Base-by-base conservation (phyloP, 345 rosid genomes). In the Camelina hispida region DNA sequence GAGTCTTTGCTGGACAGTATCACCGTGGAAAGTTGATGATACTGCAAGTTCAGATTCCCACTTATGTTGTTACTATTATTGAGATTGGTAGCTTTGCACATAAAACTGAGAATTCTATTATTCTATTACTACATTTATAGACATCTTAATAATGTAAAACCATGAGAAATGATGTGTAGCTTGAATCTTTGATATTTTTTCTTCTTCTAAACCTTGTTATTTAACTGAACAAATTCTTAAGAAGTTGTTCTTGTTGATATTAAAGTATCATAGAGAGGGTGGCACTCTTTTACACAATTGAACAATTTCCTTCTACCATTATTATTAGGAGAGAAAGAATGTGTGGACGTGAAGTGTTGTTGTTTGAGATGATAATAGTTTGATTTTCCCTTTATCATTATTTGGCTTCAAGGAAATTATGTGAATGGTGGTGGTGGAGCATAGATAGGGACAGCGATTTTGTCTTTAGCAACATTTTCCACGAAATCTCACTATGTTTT, bases 1-100 rank as follows among this genome's bases (percentile, higher is more conserved):
- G 93, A 84, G 73, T 91, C 97, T 12, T 75, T 91, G 89, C 71
- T 94, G 80, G 96, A 94, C 78, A 86, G 84, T 82, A 83, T 93
- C 62, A 55, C 81, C 78, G 83, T 85, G 0, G 84, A 78, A 77
- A 82, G 0, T 35, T 47, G 52, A 47, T 71, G 51, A 60, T 57
- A 71, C 7, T 10, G 22, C 57, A 9, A 68, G 51, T 17, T 9
- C 18, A 35, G 14, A 8, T 20, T 20, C 20, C 2, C 30, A 18
- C 11, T 51, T 55, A 10, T 43, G 42, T 38, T 44, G 38, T 7
- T 30, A 2, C 42, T 0, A 38, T 38, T 38, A 0, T 28, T 16
- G 44, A 43, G 60, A 22, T 71, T 61, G 7, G 0, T 69, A 9
- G 15, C 56, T 70, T 56, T 46, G 40, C 66, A 35, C 59, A 48